Evolutionary conservation across 345 rosid species (phyloP), one percentile per base, ranked within the genome.

Genomic region (Linum usitatissimum): DNA sequence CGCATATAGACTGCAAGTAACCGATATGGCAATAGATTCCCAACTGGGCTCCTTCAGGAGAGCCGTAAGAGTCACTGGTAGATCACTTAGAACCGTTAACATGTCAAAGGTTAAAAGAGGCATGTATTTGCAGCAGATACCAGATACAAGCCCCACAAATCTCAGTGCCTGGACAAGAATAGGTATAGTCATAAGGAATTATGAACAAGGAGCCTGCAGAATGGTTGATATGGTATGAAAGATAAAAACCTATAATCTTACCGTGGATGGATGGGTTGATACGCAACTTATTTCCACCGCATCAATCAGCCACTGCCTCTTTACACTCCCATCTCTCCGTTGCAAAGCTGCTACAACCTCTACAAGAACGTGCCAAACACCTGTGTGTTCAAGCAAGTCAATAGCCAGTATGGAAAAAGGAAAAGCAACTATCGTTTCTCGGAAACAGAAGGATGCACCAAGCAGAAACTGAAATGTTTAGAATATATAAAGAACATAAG

Each of bases 41-140:
- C 88, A 92, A 67, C 68, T 65, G 19, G 81, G 85, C 57, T 84
- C 81, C 9, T 75, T 70, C 55, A 92, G 57, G 57, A 92, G 86
- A 57, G 86, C 82, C 14, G 84, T 20, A 18, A 92, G 80, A 18
- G 86, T 85, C 54, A 92, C 82, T 1, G 96, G 86, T 55, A 92
- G 80, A 75, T 86, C 93, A 9, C 73, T 73, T 68, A 88, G 66
- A 55, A 86, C 82, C 0, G 79, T 80, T 17, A 67, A 49, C 23
- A 38, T 74, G 67, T 92, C 95, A 63, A 83, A 63, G 66, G 81
- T 80, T 64, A 92, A 77, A 68, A 88, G 77, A 31, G 96, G 91
- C 98, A 86, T 89, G 68, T 86, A 92, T 72, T 82, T 85, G 77
- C 91, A 84, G 78, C 91, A 82, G 74, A 88, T 84, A 55, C 95